Percentiles rank a stretch among this genome's conserved stretches.
These are phyloP conservation scores for Macaranga tanarius DNA, from an alignment of 441 rosid genomes.

Conservation along the genomic window DNA sequence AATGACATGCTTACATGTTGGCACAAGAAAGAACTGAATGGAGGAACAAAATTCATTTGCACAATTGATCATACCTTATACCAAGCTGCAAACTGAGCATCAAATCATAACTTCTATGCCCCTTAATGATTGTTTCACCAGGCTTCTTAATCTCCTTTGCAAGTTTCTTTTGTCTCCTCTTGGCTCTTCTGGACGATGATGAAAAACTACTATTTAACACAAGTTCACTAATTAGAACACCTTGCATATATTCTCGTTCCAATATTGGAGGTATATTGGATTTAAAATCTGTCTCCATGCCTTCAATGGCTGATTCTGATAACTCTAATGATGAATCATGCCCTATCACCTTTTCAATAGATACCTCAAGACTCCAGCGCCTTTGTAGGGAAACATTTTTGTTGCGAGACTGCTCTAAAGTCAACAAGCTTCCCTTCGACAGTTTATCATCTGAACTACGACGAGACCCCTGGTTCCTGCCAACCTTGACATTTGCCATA, in stretches of 20 bases:
- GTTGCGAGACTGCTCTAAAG: constrained; percentile 71
- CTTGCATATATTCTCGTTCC: constrained; percentile 98
- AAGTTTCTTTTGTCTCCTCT: constrained; percentile 60
- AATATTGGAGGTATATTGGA: constrained; percentile 56
- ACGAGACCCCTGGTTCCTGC: constrained; percentile 39
- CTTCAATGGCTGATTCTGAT: constrained; percentile 45
- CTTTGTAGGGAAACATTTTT: constrained; percentile 79
- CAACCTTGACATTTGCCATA: constrained; percentile 56
- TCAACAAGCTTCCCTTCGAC: constrained; percentile 69
- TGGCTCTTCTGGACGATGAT: constrained; percentile 70
- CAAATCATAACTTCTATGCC: constrained; percentile 94
- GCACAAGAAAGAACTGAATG: not conserved
- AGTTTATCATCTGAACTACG: constrained; percentile 41
- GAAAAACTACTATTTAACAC: constrained; percentile 72
- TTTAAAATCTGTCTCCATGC: constrained; percentile 39
- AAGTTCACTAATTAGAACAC: constrained; percentile 85
- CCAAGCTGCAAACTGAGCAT: constrained; percentile 98
- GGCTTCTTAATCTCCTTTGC: constrained; percentile 85
- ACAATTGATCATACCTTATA: constrained; percentile 57
- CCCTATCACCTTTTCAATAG: constrained; percentile 89
- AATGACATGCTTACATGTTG: not conserved
- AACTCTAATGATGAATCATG: constrained; percentile 63
- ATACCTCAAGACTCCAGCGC: constrained; percentile 97
- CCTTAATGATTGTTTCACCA: constrained; percentile 93
- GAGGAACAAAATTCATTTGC: not conserved